Evolutionary conservation across 306 rosid genomes (phyloP).

Genomic region (Acacia crassicarpa): DNA sequence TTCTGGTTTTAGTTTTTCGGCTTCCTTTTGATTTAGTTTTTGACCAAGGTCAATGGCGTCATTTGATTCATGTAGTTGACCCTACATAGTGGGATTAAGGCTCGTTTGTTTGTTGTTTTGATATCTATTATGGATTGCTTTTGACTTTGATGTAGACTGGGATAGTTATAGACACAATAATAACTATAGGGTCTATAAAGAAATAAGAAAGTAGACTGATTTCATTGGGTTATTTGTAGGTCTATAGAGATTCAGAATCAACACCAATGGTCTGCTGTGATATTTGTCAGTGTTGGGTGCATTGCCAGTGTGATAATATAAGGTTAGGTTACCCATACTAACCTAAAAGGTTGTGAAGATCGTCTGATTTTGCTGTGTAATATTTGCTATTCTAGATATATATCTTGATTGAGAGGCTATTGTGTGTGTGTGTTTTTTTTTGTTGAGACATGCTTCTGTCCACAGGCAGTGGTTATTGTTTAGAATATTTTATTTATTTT

Average conservation of each 20-base stretch:
- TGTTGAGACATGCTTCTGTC: not conserved
- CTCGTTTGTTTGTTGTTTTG: not conserved
- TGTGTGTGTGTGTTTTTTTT: constrained; percentile 11
- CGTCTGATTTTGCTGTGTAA: constrained; percentile 1
- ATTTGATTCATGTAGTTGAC: too few species aligned
- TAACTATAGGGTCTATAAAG: constrained; percentile 3
- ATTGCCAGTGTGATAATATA: constrained; percentile 95
- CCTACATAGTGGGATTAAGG: too few species aligned
- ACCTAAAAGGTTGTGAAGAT: constrained; percentile 1
- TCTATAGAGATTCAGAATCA: constrained; percentile 97
- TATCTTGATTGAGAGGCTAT: not conserved
- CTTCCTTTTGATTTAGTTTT: not conserved
- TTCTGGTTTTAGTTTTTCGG: not conserved
- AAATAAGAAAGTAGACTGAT: constrained; percentile 22
- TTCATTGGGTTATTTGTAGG: constrained; percentile 54
- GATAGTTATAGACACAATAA: not conserved
- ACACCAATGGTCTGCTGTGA: constrained; percentile 99
- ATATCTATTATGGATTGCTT: not conserved
- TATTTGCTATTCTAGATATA: constrained; percentile 25
- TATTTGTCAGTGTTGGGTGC: constrained; percentile 98
- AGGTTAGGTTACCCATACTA: constrained; percentile 52
- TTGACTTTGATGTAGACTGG: not conserved
- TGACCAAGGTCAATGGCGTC: too few species aligned
- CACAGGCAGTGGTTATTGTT: not conserved
- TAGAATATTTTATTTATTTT: not conserved